Conservation (phyloP, 1,284 basidiomycete species). For the Psilocybe mexicana region DNA sequence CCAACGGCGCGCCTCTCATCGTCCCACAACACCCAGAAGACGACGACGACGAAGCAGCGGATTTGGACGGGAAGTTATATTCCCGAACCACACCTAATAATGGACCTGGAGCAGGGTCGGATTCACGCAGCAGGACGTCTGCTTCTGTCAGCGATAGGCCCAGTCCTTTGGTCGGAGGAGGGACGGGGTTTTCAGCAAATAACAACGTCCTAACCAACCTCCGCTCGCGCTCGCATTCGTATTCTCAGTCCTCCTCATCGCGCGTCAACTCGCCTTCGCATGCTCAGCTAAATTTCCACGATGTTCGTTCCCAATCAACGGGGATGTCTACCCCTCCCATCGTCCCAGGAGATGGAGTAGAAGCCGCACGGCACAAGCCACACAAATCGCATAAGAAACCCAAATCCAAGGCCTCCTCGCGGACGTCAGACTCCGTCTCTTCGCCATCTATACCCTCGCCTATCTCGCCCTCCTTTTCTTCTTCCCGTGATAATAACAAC, state of each 20-base stretch:
- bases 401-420: slow-evolving; percentile 22
- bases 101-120: slow-evolving; percentile 42
- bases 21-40: slow-evolving; percentile 31
- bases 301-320: neutral
- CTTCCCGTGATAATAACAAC: neutral
- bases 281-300: slow-evolving; percentile 2
- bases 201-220: neutral
- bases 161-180: neutral
- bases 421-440: slow-evolving; percentile 24
- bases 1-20: slow-evolving; percentile 19
- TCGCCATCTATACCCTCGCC: slow-evolving; percentile 33
- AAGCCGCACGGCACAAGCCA: slow-evolving; percentile 20
- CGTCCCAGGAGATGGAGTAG: neutral
- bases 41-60: slow-evolving; percentile 55
- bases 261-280: slow-evolving; percentile 10
- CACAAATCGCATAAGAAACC: slow-evolving; percentile 26
- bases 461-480: slow-evolving; percentile 28
- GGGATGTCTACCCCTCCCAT: neutral
- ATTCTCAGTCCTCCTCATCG: slow-evolving; percentile 1
- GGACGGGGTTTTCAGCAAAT: neutral
- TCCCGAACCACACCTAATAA: slow-evolving; percentile 32
- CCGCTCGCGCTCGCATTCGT: slow-evolving; percentile 9
- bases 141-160: slow-evolving; percentile 41
- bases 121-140: slow-evolving; percentile 60
- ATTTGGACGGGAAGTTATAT: slow-evolving; percentile 61